Base-by-base conservation (phyloP, 805 yeast species). In the Priceomyces haplophilus region DNA sequence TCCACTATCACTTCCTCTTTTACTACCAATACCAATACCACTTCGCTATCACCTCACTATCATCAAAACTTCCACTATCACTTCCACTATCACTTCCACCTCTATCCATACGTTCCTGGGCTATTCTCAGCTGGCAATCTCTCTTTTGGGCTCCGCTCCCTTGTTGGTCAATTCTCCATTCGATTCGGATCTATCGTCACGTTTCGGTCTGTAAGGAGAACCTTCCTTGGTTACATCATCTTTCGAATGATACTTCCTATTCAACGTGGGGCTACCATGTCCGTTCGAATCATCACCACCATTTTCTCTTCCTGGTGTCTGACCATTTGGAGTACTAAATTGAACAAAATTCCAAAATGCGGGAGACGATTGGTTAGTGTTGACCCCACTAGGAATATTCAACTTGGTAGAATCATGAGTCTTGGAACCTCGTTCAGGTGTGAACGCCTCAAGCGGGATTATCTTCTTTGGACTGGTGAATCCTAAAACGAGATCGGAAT, bases 341-440 rank as follows among this genome's bases (percentile, higher is more conserved):
- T 89, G 96, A 56, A 90, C 88, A 65, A 87, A 82, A 58, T 85
- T 87, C 97, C 97, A 88, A 45, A 90, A 78, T 13, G 96, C 97
- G 1, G 98, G 98, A 1, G 96, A 87, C 23, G 84, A 78, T 66
- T 64, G 78, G 65, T 67, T 62, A 61, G 68, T 58, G 65, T 67
- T 55, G 59, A 72, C 41, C 7, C 65, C 61, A 44, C 46, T 53
- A 15, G 62, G 58, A 8, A 53, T 46, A 4, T 59, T 56, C 3
- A 56, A 43, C 37, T 58, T 63, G 21, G 52, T 51, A 20, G 51
- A 47, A 19, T 43, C 42, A 24, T 48, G 48, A 1, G 62, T 46
- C 44, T 65, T 67, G 10, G 65, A 57, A 4, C 75, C 74, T 13
- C 75, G 50, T 42, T 69, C 75, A 0, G 75, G 75, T 0, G 75